These are phyloP conservation scores for Ophiosphaerella korrae DNA, from an alignment of 2,329 filamentous ascomycete species.

Conservation along the genomic window DNA sequence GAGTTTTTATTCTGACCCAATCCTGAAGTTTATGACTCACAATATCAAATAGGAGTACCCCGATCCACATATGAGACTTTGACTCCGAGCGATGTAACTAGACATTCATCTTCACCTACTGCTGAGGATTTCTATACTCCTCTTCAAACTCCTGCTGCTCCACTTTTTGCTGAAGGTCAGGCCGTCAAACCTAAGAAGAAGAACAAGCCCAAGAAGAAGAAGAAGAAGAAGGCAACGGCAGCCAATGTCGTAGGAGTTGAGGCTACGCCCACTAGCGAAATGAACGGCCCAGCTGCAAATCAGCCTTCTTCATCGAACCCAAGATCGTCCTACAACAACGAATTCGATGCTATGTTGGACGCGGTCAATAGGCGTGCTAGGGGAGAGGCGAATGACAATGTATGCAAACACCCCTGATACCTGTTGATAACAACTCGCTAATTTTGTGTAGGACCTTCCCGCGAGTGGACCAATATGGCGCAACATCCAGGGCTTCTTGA, in stretches of 20 bases:
- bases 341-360: too few species aligned
- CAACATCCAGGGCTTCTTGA: too few species aligned
- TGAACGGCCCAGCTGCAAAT: too few species aligned
- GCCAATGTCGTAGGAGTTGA: neutral
- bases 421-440: too few species aligned
- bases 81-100: neutral
- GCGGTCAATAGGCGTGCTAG: too few species aligned
- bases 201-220: conserved; percentile 48
- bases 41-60: neutral
- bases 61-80: neutral
- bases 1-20: neutral
- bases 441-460: too few species aligned
- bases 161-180: neutral
- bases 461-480: too few species aligned
- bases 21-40: conserved; percentile 1
- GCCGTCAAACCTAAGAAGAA: conserved; percentile 27
- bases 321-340: too few species aligned
- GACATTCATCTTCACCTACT: neutral
- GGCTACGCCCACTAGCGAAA: neutral
- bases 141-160: conserved; percentile 2
- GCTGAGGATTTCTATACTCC: conserved; percentile 2
- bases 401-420: neutral
- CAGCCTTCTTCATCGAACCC: too few species aligned
- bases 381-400: neutral
- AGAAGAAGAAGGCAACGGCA: conserved; percentile 43